Conservation (phyloP, 305 asterid species). For the Fraxinus floribunda region DNA sequence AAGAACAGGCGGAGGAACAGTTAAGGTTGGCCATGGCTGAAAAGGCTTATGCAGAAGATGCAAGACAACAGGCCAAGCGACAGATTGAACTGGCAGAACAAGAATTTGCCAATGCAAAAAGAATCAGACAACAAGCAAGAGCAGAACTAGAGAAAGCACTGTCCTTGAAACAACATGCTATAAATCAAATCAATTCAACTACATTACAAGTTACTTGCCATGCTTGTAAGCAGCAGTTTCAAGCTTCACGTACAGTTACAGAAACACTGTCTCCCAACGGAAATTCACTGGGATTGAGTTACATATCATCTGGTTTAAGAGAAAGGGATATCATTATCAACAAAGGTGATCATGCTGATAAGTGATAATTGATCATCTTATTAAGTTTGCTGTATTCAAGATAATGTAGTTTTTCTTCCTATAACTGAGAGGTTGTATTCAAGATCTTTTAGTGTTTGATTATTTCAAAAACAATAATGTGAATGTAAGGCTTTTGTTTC, state of each 20-base stretch:
- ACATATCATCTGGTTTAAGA: conserved; percentile 42
- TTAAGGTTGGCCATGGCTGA: conserved; percentile 58
- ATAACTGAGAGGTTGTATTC: not conserved
- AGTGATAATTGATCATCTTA: not conserved
- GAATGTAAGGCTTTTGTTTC: not conserved
- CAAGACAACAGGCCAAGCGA: conserved; percentile 59
- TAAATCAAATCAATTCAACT: conserved; percentile 45
- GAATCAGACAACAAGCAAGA: conserved; percentile 66
- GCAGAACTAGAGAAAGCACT: conserved; percentile 65
- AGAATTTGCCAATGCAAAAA: conserved; percentile 68
- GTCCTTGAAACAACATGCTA: conserved; percentile 50
- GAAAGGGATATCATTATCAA: conserved; percentile 37
- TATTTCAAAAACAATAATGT: not conserved
- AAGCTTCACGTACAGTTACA: conserved; percentile 1
- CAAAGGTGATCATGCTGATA: conserved; percentile 25
- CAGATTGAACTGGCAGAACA: conserved; percentile 69
- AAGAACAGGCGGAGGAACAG: conserved; percentile 46
- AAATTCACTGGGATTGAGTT: conserved; percentile 33
- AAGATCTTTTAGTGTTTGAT: not conserved
- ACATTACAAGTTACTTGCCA: conserved; percentile 65
- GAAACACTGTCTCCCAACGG: conserved; percentile 24
- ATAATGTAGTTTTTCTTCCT: not conserved
- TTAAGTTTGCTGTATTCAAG: not conserved
- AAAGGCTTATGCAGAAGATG: conserved; percentile 69
- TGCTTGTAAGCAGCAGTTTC: conserved; percentile 59